Percentiles rank a stretch among this genome's conserved stretches.
Evolutionary conservation across 768 basidiomycete genomes (phyloP).

Genomic region (Naganishia kalamii): DNA sequence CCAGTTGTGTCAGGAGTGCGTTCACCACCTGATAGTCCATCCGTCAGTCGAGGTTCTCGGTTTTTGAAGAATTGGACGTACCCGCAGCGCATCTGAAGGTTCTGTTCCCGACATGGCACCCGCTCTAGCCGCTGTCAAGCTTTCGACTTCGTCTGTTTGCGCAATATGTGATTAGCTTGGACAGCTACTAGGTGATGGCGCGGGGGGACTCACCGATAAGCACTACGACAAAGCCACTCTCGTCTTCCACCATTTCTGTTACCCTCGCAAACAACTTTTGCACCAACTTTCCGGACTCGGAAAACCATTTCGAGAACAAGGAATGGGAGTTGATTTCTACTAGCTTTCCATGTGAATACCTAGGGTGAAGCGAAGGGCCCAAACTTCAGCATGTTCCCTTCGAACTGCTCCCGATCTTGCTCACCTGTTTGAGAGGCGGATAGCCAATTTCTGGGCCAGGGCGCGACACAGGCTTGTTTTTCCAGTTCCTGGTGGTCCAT

Average conservation of each 20-base stretch:
- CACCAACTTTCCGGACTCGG: slow-evolving; percentile 95
- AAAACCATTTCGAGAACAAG: slow-evolving; percentile 97
- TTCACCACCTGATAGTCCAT: slow-evolving; percentile 72
- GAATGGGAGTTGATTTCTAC: slow-evolving; percentile 98
- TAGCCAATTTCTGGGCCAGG: slow-evolving; percentile 87
- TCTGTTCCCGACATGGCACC: slow-evolving; percentile 93
- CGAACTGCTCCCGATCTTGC: slow-evolving; percentile 26
- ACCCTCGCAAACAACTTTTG: slow-evolving; percentile 80
- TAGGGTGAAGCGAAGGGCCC: slow-evolving; percentile 37
- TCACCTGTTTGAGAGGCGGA: slow-evolving; percentile 77
- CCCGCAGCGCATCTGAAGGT: slow-evolving; percentile 86
- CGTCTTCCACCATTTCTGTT: slow-evolving; percentile 84
- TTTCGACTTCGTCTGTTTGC: slow-evolving; percentile 89
- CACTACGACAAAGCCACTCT: slow-evolving; percentile 83
- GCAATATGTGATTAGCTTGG: not conserved
- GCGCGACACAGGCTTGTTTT: slow-evolving; percentile 94
- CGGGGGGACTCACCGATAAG: slow-evolving; percentile 64
- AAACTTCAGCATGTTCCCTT: not conserved
- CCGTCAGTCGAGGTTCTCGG: not conserved
- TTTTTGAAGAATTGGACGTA: slow-evolving; percentile 45
- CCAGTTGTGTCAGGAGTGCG: slow-evolving; percentile 90
- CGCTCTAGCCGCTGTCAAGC: slow-evolving; percentile 84
- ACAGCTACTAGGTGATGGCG: not conserved
- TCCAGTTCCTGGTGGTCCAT: slow-evolving; percentile 95
- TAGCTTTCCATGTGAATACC: slow-evolving; percentile 77